These are phyloP conservation scores for Biscogniauxia mediterranea DNA, from an alignment of 2,329 filamentous ascomycete species.

Conservation along the genomic window DNA sequence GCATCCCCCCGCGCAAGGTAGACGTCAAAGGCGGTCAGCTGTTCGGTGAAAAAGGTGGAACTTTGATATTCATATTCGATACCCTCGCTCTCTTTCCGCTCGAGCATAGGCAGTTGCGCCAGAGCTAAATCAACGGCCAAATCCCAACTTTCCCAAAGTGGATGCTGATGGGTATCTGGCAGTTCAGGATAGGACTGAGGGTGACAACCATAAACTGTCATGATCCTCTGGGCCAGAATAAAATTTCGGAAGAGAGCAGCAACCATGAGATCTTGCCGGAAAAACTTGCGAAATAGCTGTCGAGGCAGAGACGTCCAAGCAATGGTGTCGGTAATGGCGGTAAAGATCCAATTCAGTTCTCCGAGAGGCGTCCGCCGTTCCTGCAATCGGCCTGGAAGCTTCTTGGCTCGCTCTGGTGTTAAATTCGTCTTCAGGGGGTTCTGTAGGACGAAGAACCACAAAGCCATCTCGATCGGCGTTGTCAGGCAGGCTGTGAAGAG, in stretches of 20 bases:
- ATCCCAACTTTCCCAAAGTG: constrained; percentile 97
- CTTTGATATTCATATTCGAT: constrained; percentile 89
- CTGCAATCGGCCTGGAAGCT: constrained; percentile 86
- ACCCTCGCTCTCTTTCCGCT: constrained; percentile 71
- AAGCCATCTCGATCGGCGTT: constrained; percentile 94
- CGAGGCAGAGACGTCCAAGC: constrained; percentile 95
- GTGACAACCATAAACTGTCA: constrained; percentile 94
- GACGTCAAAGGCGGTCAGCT: constrained; percentile 94
- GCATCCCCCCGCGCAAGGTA: constrained; percentile 82
- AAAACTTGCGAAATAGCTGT: constrained; percentile 92
- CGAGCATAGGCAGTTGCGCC: constrained; percentile 81
- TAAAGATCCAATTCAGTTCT: constrained; percentile 99
- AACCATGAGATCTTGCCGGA: constrained; percentile 98
- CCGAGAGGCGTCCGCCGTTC: constrained; percentile 91
- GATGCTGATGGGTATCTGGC: constrained; percentile 93
- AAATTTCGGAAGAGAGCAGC: constrained; percentile 96
- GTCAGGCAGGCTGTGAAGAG: constrained; percentile 95
- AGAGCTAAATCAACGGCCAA: constrained; percentile 93
- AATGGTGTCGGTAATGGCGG: constrained; percentile 97
- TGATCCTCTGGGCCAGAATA: constrained; percentile 87
- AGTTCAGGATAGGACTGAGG: constrained; percentile 88
- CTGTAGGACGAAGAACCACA: constrained; percentile 94
- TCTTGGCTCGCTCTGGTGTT: constrained; percentile 78
- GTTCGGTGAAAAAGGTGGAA: constrained; percentile 94
- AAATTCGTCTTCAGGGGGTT: constrained; percentile 72